Evolutionary conservation across 208 protist genomes (phyloP).

Genomic region (Angomonas desouzai): DNA sequence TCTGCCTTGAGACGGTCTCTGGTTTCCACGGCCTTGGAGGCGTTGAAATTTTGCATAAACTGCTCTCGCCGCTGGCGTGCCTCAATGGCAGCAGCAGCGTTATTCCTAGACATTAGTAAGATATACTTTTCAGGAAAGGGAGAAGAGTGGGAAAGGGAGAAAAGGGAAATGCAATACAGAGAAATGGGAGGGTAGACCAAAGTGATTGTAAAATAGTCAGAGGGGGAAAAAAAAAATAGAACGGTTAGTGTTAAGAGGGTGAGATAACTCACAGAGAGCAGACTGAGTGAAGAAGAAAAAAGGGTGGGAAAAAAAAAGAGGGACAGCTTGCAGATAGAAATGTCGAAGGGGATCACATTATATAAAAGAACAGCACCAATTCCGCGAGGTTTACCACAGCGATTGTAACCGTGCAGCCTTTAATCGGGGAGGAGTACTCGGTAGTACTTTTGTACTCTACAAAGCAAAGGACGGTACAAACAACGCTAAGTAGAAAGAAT

Average conservation of each 20-base stretch:
- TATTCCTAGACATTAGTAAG: constrained; percentile 14
- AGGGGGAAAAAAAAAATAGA: constrained; percentile 21
- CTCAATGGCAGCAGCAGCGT: constrained; percentile 36
- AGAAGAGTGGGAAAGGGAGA: not conserved
- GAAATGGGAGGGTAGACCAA: too few relatives aligned
- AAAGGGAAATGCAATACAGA: not conserved
- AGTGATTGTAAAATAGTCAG: too few relatives aligned
- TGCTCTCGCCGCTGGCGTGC: constrained; percentile 58
- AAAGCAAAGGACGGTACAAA: too few relatives aligned
- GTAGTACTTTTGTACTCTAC: too few relatives aligned
- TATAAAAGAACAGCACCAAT: not conserved
- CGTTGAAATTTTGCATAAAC: constrained; percentile 58
- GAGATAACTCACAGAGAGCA: not conserved
- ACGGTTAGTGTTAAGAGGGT: constrained; percentile 4
- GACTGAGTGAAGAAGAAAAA: constrained; percentile 15
- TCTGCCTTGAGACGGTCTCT: constrained; percentile 43
- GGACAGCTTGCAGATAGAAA: not conserved
- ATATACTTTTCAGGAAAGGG: not conserved
- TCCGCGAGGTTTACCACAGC: not conserved
- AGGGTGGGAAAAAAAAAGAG: not conserved
- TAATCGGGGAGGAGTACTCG: not conserved
- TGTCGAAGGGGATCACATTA: not conserved
- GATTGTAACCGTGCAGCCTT: not conserved
- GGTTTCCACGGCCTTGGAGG: constrained; percentile 32
- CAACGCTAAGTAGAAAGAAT: too few relatives aligned